phyloP scores from a whole-genome alignment of 2,329 filamentous ascomycete genomes.

The Phyllosticta paracitricarpa region DNA sequence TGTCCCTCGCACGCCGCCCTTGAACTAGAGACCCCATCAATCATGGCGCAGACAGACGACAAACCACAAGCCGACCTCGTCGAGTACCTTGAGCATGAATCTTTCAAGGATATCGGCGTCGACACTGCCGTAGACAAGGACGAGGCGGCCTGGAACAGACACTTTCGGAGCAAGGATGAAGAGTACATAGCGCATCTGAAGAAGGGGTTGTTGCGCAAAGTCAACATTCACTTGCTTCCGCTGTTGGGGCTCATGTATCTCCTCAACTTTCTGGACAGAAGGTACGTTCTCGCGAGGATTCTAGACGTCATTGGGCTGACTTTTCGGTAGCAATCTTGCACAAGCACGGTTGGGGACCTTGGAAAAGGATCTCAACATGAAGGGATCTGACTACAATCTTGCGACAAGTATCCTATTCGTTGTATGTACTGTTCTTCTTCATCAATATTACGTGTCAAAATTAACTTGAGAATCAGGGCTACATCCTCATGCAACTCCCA shows the following conservation, averaged over 20 bases:
- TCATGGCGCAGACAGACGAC: neutral
- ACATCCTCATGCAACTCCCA: conserved; percentile 52
- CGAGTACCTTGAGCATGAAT: conserved; percentile 2
- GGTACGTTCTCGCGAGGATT: neutral
- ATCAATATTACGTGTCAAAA: neutral
- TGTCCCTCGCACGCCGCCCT: neutral
- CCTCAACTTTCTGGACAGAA: conserved; percentile 21
- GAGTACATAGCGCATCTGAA: conserved; percentile 17
- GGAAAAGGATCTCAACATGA: conserved; percentile 12
- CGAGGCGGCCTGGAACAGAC: neutral
- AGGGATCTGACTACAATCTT: conserved; percentile 50
- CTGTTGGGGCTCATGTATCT: conserved; percentile 21
- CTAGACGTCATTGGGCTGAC: neutral
- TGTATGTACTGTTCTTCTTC: neutral
- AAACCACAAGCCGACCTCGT: conserved; percentile 2
- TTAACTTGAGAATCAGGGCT: conserved; percentile 25
- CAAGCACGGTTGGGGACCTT: conserved; percentile 42
- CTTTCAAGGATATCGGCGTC: neutral
- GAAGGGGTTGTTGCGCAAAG: conserved; percentile 21
- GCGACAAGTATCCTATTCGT: conserved; percentile 54
- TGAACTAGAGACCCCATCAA: neutral
- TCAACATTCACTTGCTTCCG: conserved; percentile 21
- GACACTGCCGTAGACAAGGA: neutral
- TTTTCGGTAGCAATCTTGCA: conserved; percentile 56
- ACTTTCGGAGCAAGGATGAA: conserved; percentile 4